Evolutionary conservation across 768 basidiomycete species (phyloP).

Genomic region (Lactarius quietus): DNA sequence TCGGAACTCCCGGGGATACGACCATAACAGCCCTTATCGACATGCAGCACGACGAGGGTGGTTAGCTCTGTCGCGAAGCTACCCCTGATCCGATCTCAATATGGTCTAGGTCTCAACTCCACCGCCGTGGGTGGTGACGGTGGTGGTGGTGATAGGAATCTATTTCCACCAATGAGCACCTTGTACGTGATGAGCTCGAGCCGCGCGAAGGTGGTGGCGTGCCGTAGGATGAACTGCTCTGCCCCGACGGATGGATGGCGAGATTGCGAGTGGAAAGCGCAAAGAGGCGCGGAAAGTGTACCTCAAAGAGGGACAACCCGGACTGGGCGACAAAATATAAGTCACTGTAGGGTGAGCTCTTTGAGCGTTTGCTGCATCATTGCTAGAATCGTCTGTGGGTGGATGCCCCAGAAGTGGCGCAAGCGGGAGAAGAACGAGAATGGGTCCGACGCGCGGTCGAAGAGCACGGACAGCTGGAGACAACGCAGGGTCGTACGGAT

Average conservation of each 20-base stretch:
- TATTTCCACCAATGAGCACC: background rate
- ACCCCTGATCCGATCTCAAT: background rate
- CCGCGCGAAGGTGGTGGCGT: background rate
- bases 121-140: no score
- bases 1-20: background rate
- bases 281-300: slow-evolving; percentile 1
- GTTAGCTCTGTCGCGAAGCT: background rate
- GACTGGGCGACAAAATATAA: background rate
- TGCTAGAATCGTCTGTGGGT: background rate
- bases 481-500: background rate
- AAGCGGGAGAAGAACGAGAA: background rate
- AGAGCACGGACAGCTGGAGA: background rate
- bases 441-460: background rate
- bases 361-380: background rate
- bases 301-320: background rate
- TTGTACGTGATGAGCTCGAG: background rate
- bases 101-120: background rate
- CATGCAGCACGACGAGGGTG: background rate
- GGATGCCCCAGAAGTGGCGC: background rate
- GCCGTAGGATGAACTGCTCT: background rate
- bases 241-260: background rate
- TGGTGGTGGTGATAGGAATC: background rate
- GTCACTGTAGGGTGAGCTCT: slow-evolving; percentile 4
- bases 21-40: background rate
- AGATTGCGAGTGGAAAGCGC: background rate